Base-by-base conservation (phyloP, 306 rosid species). In the Ochetophila trinervis region DNA sequence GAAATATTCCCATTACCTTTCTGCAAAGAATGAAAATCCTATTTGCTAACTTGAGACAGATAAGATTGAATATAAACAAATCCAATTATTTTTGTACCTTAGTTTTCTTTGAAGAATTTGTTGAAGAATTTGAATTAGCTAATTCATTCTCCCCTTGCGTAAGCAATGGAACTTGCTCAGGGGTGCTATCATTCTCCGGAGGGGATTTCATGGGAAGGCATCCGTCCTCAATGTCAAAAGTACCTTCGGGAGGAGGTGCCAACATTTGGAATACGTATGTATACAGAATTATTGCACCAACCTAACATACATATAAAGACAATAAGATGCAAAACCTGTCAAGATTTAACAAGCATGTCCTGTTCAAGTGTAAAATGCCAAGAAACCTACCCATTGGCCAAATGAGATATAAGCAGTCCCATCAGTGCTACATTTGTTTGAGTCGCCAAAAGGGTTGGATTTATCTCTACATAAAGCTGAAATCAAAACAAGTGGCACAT, bases 321-420 rank as follows among this genome's bases (percentile, higher is more conserved):
- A 27, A 9, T 36, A 6, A 44, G 56, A 48, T n/a, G 9, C 0
- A 56, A 19, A 66, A 27, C 2, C 11, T 12, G 12, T 40, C 45
- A 40, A 8, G 11, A 8, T 8, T 50, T 18, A 50, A 17, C 7
- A 50, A 16, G 54, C 54, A 50, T 15, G 20, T 47, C 32, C 32
- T 27, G 32, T 27, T 27, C 32, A 70, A 50, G 18, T 40, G 62
- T 66, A 70, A 81, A 60, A 57, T 42, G 75, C 60, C 23, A 15
- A 76, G 32, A 69, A 68, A 73, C 96, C 53, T 78, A 94, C 99
- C 99, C 99, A 94, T 83, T 94, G 99, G 80, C 99, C 99, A 53
- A 86, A 94, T 34, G 99, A 86, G 66, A 94, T 88, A 77, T 94
- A 94, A 50, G 99, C 99, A 75, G 90, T 90, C 73, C 99, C 99